Evolutionary conservation across 352 stramenopile genomes (phyloP).

Genomic region (Globisporangium barbulae): DNA sequence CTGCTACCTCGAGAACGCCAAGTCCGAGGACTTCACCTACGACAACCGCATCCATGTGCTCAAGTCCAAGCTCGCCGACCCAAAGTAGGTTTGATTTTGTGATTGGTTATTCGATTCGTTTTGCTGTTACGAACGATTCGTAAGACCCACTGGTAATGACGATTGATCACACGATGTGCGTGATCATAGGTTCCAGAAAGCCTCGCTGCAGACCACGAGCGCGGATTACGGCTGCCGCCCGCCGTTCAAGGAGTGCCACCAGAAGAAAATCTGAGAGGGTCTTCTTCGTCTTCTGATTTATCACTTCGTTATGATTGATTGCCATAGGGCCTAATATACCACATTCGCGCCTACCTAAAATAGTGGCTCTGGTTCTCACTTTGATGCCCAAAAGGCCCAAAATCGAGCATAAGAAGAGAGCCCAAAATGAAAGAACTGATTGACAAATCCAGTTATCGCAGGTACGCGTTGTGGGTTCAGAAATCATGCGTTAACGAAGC

Average conservation of each 20-base stretch:
- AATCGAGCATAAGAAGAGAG: neutral
- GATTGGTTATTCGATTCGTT: neutral
- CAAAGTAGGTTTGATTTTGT: constrained; percentile 26
- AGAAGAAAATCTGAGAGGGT: constrained; percentile 40
- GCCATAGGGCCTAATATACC: neutral
- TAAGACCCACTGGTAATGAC: neutral
- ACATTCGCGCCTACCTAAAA: neutral
- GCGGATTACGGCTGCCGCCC: constrained; percentile 64
- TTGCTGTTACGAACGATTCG: neutral
- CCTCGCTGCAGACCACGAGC: constrained; percentile 51
- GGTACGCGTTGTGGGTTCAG: neutral
- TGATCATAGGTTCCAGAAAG: constrained; percentile 46
- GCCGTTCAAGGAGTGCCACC: constrained; percentile 74
- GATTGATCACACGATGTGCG: constrained; percentile 17
- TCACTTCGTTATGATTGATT: neutral
- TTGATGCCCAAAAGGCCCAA: neutral
- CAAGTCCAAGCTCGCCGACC: constrained; percentile 54
- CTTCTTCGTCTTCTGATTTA: neutral
- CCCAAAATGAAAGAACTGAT: neutral
- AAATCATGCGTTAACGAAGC: neutral
- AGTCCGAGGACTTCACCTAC: constrained; percentile 81
- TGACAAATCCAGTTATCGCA: neutral
- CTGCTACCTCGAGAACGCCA: constrained; percentile 75
- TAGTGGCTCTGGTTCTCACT: too few relatives aligned
- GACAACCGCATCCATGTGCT: constrained; percentile 72